Base-by-base conservation (phyloP, 805 yeast genomes). In the Ogataea paradorogensis region DNA sequence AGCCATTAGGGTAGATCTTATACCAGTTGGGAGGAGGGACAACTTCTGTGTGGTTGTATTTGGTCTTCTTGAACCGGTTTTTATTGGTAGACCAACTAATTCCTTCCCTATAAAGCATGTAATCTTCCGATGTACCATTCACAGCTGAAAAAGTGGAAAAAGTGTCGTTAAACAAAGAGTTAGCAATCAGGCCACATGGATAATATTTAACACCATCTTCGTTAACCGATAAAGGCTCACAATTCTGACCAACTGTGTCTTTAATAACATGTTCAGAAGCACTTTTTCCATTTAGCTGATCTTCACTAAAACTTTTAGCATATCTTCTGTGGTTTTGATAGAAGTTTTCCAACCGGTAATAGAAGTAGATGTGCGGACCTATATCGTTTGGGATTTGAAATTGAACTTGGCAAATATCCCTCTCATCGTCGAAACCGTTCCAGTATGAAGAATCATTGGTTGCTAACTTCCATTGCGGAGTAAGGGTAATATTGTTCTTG, bases 251-350 rank as follows among this genome's bases (percentile, higher is more conserved):
- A 38, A 62, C 65, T 32, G 77, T 74, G 49, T 74, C 78, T 20
- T 70, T 71, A 26, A 93, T 67, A 30, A 66, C 72, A 14, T 61
- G 63, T 1, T 67, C 67, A 1, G 74, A 52, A 2, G 85, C 79
- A 2, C 84, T 82, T 28, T 76, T 63, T 6, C 99, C 99, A 48
- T 78, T 79, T 35, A 91, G 57, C 63, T 91, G 99, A 40, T 74
- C 74, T 53, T 83, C 78, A 59, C 89, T 90, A 61, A 74, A 84
- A 8, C 95, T 84, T 51, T 78, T 80, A n/a, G 89, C 97, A 58
- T 84, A 93, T 51, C 95, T 84, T 47, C 99, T 79, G 67, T 91
- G 99, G 64, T 93, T 91, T 58, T 95, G 96, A 62, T 73, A 87
- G 62, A 91, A 93, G 60, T 85, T 84, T 33, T 95, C 86, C 51